A percentile compares a stretch with the other conserved stretches of the same genome.
Conservation (phyloP, 257 asterid genomes). For the Penstemon davidsonii region DNA sequence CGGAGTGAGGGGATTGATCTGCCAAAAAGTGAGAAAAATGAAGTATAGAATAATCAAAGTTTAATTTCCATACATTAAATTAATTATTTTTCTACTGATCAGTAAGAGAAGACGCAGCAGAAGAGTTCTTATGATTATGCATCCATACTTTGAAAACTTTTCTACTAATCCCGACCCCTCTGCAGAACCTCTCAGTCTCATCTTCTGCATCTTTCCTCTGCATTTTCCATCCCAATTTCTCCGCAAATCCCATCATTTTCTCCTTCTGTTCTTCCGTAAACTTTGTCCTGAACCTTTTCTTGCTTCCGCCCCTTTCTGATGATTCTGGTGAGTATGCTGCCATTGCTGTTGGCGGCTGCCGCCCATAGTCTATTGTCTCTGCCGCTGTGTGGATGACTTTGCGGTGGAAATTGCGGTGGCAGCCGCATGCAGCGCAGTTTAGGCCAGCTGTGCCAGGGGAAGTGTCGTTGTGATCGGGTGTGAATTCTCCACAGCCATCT, state of each 20-base stretch:
- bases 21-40: background rate
- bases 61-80: background rate
- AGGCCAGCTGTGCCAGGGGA: slow-evolving; percentile 22
- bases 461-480: slow-evolving; percentile 26
- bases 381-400: slow-evolving; percentile 30
- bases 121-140: slow-evolving; percentile 66
- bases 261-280: slow-evolving; percentile 67
- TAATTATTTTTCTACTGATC: slow-evolving; percentile 29
- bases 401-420: slow-evolving; percentile 75
- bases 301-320: slow-evolving; percentile 35
- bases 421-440: slow-evolving; percentile 75
- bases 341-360: slow-evolving; percentile 1
- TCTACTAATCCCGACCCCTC: slow-evolving; percentile 59
- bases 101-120: slow-evolving; percentile 58
- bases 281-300: slow-evolving; percentile 68
- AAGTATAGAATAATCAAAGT: background rate
- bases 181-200: slow-evolving; percentile 67
- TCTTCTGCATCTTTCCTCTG: slow-evolving; percentile 59
- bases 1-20: background rate
- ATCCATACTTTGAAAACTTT: slow-evolving; percentile 84
- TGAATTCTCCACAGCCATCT: slow-evolving; percentile 80
- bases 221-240: slow-evolving; percentile 67
- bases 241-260: slow-evolving; percentile 70
- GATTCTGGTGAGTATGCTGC: slow-evolving; percentile 29
- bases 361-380: slow-evolving; percentile 26